phyloP scores from a whole-genome alignment of 2,329 filamentous ascomycete genomes.

The Fusarium denticulatum region DNA sequence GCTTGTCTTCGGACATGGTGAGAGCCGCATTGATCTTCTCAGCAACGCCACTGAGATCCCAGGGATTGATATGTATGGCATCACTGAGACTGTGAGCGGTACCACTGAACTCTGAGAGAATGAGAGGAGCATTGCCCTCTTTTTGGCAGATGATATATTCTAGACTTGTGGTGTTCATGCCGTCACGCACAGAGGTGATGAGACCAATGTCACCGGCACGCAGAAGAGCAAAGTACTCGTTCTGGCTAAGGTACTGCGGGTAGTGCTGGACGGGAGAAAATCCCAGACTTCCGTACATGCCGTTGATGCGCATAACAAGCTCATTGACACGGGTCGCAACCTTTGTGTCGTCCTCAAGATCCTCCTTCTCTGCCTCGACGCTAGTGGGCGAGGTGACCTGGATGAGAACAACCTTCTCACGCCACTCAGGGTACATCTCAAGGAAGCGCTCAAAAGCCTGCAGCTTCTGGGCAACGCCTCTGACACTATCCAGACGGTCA shows the following conservation, averaged over 20 bases:
- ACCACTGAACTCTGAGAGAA: constrained; percentile 95
- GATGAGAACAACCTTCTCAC: constrained; percentile 89
- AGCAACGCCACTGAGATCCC: constrained; percentile 87
- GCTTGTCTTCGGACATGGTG: constrained; percentile 75
- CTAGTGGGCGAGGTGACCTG: constrained; percentile 92
- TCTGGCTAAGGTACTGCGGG: constrained; percentile 87
- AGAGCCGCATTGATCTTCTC: constrained; percentile 84
- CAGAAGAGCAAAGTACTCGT: constrained; percentile 95
- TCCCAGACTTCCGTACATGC: constrained; percentile 84
- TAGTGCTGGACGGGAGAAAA: constrained; percentile 95
- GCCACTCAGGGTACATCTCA: constrained; percentile 90
- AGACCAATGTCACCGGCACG: constrained; percentile 89
- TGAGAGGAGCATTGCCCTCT: constrained; percentile 85
- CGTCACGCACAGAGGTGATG: constrained; percentile 94
- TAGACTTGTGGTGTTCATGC: constrained; percentile 97
- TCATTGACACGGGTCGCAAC: constrained; percentile 90
- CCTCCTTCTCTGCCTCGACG: constrained; percentile 81
- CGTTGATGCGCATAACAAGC: constrained; percentile 91
- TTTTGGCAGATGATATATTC: constrained; percentile 95
- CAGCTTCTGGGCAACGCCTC: constrained; percentile 94
- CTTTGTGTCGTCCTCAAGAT: constrained; percentile 72
- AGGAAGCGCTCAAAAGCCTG: constrained; percentile 94
- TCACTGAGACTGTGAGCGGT: constrained; percentile 86
- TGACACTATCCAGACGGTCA: constrained; percentile 91
- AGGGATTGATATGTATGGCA: constrained; percentile 96